phyloP scores from a whole-genome alignment of 768 basidiomycete genomes.

The Auricularia heimuer region DNA sequence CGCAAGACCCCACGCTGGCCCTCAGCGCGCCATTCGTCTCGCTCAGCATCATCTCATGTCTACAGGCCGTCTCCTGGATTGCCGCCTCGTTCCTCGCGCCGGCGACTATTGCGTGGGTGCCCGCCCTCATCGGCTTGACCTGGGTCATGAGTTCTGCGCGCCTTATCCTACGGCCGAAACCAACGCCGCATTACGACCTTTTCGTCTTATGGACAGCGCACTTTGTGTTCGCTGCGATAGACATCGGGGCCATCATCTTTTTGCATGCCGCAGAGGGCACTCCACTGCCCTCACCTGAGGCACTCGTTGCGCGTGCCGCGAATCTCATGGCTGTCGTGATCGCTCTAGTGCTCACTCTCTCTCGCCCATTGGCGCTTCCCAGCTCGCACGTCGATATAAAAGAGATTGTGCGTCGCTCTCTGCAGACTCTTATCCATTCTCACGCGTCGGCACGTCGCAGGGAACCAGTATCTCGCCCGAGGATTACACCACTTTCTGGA shows the following conservation, averaged over 20 bases:
- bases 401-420: conserved; percentile 46
- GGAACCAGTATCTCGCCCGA: conserved; percentile 54
- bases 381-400: conserved; percentile 38
- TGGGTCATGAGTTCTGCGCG: conserved; percentile 56
- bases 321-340: conserved; percentile 37
- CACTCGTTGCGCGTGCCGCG: conserved; percentile 18
- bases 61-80: conserved; percentile 50
- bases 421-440: not conserved
- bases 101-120: conserved; percentile 30
- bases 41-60: conserved; percentile 46
- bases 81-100: conserved; percentile 38
- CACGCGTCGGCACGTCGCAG: conserved; percentile 20
- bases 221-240: conserved; percentile 34
- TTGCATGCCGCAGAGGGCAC: conserved; percentile 28
- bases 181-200: conserved; percentile 55
- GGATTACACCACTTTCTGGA: conserved; percentile 63
- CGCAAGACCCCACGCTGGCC: not conserved
- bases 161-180: conserved; percentile 39
- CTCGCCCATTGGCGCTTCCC: conserved; percentile 63
- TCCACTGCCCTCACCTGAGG: conserved; percentile 30
- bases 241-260: conserved; percentile 46
- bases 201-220: conserved; percentile 47
- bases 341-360: conserved; percentile 38
- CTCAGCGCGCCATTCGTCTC: conserved; percentile 47
- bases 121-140: conserved; percentile 31